Conservation (phyloP, 2,329 filamentous ascomycete genomes). For the Microascus cirrosus region DNA sequence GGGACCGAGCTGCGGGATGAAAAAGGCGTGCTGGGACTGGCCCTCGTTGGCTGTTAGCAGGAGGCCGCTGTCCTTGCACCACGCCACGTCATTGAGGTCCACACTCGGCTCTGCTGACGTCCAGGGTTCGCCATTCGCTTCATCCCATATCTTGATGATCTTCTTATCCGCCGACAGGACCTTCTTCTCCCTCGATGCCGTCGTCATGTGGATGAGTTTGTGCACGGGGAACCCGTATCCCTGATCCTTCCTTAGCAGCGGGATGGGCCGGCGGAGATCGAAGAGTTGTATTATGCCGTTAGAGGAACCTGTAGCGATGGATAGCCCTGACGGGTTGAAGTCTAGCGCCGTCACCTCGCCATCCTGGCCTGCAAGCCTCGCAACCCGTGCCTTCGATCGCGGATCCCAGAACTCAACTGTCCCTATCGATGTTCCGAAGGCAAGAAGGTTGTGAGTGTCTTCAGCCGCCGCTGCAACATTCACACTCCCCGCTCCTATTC, state of each 20-base stretch:
- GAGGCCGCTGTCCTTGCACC: conserved; percentile 90
- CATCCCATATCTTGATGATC: conserved; percentile 96
- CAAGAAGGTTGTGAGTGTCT: conserved; percentile 76
- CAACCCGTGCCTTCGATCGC: conserved; percentile 69
- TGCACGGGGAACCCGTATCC: conserved; percentile 91
- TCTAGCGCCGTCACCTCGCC: conserved; percentile 78
- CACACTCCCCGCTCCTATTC: conserved; percentile 74
- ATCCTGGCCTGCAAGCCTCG: conserved; percentile 57
- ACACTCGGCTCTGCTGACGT: conserved; percentile 91
- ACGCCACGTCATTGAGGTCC: conserved; percentile 88
- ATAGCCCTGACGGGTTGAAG: conserved; percentile 75
- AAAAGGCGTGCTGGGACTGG: conserved; percentile 87
- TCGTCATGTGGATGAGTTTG: conserved; percentile 64
- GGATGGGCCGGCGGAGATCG: conserved; percentile 78
- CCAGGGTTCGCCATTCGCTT: conserved; percentile 74
- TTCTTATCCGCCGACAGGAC: conserved; percentile 87
- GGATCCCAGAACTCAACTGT: conserved; percentile 97
- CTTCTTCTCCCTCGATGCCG: conserved; percentile 68
- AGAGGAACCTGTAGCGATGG: conserved; percentile 77
- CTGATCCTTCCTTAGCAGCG: conserved; percentile 85
- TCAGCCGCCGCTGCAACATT: conserved; percentile 84
- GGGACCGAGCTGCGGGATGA: conserved; percentile 85
- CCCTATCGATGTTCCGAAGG: conserved; percentile 90
- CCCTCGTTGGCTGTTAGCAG: conserved; percentile 94
- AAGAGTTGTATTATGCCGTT: conserved; percentile 83